These are phyloP conservation scores for Periglandula ipomoeae DNA, from an alignment of 2,329 filamentous ascomycete genomes.

Conservation along the genomic window DNA sequence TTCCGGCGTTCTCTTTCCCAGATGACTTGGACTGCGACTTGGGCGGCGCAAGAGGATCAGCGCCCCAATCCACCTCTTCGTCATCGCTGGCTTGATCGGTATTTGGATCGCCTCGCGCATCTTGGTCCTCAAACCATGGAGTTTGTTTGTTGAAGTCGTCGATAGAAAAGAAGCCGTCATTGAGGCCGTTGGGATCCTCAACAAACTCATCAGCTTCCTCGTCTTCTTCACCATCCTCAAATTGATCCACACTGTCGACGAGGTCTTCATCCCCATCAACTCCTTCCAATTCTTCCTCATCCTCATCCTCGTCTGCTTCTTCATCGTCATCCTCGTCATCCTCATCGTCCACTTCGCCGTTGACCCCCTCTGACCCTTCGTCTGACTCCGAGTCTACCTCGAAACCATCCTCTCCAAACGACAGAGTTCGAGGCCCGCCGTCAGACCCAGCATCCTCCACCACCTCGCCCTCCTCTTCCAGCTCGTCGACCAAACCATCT, in stretches of 20 bases:
- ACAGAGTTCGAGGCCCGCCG: constrained; percentile 16
- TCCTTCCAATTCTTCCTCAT: constrained; percentile 18
- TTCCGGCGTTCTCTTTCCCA: constrained; percentile 21
- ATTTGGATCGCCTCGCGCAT: constrained; percentile 65
- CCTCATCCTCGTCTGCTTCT: constrained; percentile 20
- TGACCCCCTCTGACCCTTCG: constrained; percentile 20
- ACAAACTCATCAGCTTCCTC: constrained; percentile 34
- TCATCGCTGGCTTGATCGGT: constrained; percentile 71
- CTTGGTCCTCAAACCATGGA: constrained; percentile 80
- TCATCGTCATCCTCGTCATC: constrained; percentile 13
- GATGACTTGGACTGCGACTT: constrained; percentile 18
- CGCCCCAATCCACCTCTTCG: constrained; percentile 81
- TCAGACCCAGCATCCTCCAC: constrained; percentile 17
- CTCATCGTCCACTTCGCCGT: constrained; percentile 9
- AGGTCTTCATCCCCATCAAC: constrained; percentile 22
- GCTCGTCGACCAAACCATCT: constrained; percentile 34
- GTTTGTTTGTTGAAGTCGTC: constrained; percentile 95
- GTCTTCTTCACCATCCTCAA: constrained; percentile 24
- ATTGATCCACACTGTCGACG: constrained; percentile 25
- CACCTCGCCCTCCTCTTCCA: constrained; percentile 42
- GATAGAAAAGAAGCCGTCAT: constrained; percentile 97
- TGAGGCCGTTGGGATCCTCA: constrained; percentile 69
- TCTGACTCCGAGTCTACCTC: constrained; percentile 22
- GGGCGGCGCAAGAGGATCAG: constrained; percentile 53
- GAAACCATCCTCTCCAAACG: constrained; percentile 21